Evolutionary conservation across 306 rosid species (phyloP).

Genomic region (Parietaria judaica): DNA sequence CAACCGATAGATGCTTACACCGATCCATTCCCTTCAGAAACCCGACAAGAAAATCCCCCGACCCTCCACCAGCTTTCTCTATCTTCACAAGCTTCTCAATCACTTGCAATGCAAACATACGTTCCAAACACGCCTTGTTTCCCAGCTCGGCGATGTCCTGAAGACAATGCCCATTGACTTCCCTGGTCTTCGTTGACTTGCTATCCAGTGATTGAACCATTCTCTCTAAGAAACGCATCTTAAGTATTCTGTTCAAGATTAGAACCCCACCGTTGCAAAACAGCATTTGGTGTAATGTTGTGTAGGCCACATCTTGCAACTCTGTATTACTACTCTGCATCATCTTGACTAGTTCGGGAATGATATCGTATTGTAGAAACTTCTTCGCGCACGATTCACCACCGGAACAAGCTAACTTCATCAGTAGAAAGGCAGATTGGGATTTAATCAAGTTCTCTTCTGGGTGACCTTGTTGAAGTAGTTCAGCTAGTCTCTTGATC

Average conservation of each 20-base stretch:
- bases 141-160: slow-evolving; percentile 25
- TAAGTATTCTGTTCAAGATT: slow-evolving; percentile 15
- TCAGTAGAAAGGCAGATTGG: slow-evolving; percentile 16
- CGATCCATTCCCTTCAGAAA: slow-evolving; percentile 28
- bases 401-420: slow-evolving; percentile 26
- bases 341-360: slow-evolving; percentile 24
- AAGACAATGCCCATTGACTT: slow-evolving; percentile 20
- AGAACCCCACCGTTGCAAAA: slow-evolving; percentile 22
- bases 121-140: slow-evolving; percentile 24
- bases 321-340: slow-evolving; percentile 17
- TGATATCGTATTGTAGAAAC: slow-evolving; percentile 21
- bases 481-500: slow-evolving; percentile 13
- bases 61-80: slow-evolving; percentile 12
- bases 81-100: slow-evolving; percentile 27
- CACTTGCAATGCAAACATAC: slow-evolving; percentile 21
- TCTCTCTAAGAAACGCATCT: slow-evolving; percentile 24
- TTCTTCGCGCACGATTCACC: slow-evolving; percentile 23
- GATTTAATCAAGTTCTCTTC: slow-evolving; percentile 10
- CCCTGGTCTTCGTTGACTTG: slow-evolving; percentile 20
- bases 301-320: slow-evolving; percentile 19
- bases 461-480: slow-evolving; percentile 12
- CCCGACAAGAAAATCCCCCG: slow-evolving; percentile 13
- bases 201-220: slow-evolving; percentile 24
- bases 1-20: slow-evolving; percentile 21
- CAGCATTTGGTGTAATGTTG: slow-evolving; percentile 23